A percentile compares a stretch with the other conserved stretches of the same genome.
Conservation (phyloP, 148 eudicot genomes). For the Salicornia ramosissima region DNA sequence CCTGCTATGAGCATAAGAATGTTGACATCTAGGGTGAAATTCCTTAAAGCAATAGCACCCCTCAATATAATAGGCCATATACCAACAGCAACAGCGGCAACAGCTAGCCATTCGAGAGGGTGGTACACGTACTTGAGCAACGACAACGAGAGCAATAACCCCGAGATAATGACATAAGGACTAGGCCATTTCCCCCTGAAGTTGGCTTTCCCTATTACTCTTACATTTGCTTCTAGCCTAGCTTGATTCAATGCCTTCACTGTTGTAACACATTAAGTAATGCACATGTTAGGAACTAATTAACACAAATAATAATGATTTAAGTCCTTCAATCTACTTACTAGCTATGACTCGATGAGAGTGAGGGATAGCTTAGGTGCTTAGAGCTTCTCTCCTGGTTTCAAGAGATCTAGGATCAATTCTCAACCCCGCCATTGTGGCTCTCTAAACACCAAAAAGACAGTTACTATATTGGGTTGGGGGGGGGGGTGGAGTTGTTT, state of each 20-base stretch:
- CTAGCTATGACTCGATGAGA: too few species aligned
- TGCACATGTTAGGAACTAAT: not conserved
- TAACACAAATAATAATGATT: too few species aligned
- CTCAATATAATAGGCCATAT: constrained; percentile 49
- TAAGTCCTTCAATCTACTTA: too few species aligned
- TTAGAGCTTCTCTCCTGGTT: too few species aligned
- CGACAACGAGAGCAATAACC: constrained; percentile 48
- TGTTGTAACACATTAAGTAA: constrained; percentile 25
- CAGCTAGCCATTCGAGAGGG: constrained; percentile 69
- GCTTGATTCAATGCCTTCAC: constrained; percentile 78
- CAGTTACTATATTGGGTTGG: too few species aligned
- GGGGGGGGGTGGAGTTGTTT: too few species aligned
- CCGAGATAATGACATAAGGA: constrained; percentile 56
- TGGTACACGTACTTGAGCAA: constrained; percentile 54
- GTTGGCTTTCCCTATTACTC: constrained; percentile 42
- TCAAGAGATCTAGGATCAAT: too few species aligned
- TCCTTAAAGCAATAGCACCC: constrained; percentile 46
- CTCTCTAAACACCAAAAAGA: too few species aligned
- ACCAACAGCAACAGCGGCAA: constrained; percentile 65
- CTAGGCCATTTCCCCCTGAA: constrained; percentile 76
- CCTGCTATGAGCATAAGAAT: constrained; percentile 74
- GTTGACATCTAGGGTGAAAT: constrained; percentile 58
- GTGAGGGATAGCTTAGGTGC: too few species aligned
- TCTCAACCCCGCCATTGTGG: too few species aligned
- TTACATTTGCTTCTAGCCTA: constrained; percentile 69